Conservation (phyloP, 805 yeast genomes). For the Torulaspora quercuum region DNA sequence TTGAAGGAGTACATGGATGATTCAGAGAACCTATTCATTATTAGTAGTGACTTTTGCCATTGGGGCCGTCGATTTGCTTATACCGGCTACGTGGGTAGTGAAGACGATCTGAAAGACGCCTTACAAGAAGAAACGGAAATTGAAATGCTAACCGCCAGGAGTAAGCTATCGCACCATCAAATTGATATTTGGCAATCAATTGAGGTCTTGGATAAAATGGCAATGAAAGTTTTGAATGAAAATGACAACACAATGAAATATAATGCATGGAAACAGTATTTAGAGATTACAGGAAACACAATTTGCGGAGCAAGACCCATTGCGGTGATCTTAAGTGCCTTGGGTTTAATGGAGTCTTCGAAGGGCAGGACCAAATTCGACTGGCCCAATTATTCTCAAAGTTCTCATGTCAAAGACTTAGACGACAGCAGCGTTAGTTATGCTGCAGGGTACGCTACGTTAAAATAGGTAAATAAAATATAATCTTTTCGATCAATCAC, state of each 20-base stretch:
- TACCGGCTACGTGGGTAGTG: slow-evolving; percentile 44
- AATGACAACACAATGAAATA: slow-evolving; percentile 53
- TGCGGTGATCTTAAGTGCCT: slow-evolving; percentile 55
- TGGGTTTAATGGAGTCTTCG: slow-evolving; percentile 17
- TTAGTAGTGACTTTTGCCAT: slow-evolving; percentile 92
- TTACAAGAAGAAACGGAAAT: slow-evolving; percentile 37
- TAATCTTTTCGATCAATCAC: neutral
- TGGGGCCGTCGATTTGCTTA: slow-evolving; percentile 77
- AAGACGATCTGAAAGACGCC: slow-evolving; percentile 27
- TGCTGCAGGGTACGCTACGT: slow-evolving; percentile 66
- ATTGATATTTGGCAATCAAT: slow-evolving; percentile 68
- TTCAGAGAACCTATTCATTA: slow-evolving; percentile 57
- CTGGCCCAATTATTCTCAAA: slow-evolving; percentile 82
- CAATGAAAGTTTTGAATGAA: slow-evolving; percentile 49
- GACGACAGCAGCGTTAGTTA: slow-evolving; percentile 86
- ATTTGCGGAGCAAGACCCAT: slow-evolving; percentile 91
- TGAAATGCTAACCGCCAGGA: slow-evolving; percentile 30
- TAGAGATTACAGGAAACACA: slow-evolving; percentile 73
- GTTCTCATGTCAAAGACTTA: slow-evolving; percentile 47
- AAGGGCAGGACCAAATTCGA: slow-evolving; percentile 39
- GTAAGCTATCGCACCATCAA: slow-evolving; percentile 30
- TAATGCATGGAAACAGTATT: slow-evolving; percentile 61
- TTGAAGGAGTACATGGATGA: slow-evolving; percentile 56
- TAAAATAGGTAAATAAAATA: neutral
- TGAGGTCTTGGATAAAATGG: slow-evolving; percentile 65